These are phyloP conservation scores for Peltaster fructicola DNA, from an alignment of 2,329 filamentous ascomycete species.

Conservation along the genomic window DNA sequence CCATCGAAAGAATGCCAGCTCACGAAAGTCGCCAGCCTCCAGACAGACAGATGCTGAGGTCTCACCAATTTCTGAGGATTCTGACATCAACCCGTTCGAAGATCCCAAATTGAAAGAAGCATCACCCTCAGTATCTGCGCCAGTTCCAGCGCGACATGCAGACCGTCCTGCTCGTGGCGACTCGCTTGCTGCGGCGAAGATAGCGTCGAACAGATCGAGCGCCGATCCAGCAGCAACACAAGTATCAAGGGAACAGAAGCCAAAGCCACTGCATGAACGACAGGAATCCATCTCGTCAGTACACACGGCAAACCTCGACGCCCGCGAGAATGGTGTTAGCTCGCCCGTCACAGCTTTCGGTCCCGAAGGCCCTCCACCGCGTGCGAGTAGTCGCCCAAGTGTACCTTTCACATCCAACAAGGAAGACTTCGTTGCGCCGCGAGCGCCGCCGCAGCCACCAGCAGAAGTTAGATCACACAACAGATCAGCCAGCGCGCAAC, in stretches of 20 bases:
- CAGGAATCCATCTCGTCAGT: constrained; percentile 21
- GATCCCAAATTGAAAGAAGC: constrained; percentile 20
- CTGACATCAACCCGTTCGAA: constrained; percentile 22
- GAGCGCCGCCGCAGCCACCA: constrained; percentile 26
- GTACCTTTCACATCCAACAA: constrained; percentile 24
- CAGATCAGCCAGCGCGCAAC: constrained; percentile 26
- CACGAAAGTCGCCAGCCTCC: constrained; percentile 24
- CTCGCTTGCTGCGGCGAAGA: constrained; percentile 34
- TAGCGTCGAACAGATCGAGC: constrained; percentile 10
- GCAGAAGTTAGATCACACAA: constrained; percentile 19
- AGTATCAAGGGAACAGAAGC: too few species aligned
- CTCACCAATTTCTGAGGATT: constrained; percentile 22
- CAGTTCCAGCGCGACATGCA: constrained; percentile 22
- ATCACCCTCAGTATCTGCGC: constrained; percentile 10
- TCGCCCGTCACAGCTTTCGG: too few species aligned
- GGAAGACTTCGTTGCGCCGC: constrained; percentile 28
- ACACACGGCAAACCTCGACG: constrained; percentile 20
- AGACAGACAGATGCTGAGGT: constrained; percentile 9
- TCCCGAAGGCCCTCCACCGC: too few species aligned
- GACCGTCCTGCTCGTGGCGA: constrained; percentile 40
- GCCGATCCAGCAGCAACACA: too few species aligned
- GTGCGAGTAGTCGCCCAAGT: constrained; percentile 28
- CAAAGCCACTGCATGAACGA: constrained; percentile 18
- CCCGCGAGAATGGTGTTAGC: too few species aligned
- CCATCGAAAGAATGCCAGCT: constrained; percentile 36